Conservation (phyloP, 2,329 filamentous ascomycete species). For the Aschersonia sp. region DNA sequence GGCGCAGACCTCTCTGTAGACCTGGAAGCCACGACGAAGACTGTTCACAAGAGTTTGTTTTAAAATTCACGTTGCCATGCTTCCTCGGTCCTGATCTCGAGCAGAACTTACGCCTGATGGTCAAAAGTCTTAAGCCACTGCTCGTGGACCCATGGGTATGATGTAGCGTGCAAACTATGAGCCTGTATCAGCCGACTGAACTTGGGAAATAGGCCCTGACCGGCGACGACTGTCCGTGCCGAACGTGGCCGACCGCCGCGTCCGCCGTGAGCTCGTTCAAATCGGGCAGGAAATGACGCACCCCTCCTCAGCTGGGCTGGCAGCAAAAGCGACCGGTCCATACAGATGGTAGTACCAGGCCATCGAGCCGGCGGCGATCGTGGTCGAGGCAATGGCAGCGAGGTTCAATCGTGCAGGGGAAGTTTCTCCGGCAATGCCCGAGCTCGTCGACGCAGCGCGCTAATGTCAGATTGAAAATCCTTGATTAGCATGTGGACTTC, state of each 20-base stretch:
- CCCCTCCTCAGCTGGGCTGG: constrained; percentile 95
- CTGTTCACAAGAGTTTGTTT: constrained; percentile 26
- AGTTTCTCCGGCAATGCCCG: constrained; percentile 52
- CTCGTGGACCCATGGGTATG: constrained; percentile 91
- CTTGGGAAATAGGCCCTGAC: constrained; percentile 1
- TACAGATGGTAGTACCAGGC: constrained; percentile 98
- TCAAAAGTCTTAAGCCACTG: constrained; percentile 94
- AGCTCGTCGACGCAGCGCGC: constrained; percentile 60
- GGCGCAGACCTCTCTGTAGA: constrained; percentile 96
- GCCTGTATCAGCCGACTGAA: constrained; percentile 2
- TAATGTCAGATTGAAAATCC: constrained; percentile 17
- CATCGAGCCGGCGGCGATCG: constrained; percentile 73
- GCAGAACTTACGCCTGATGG: constrained; percentile 67
- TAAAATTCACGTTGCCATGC: not conserved
- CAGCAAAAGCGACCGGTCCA: constrained; percentile 73
- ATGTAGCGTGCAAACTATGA: constrained; percentile 69
- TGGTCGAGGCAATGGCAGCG: constrained; percentile 74
- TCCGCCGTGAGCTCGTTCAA: not conserved
- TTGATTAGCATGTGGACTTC: too few species aligned
- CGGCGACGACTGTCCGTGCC: constrained; percentile 17
- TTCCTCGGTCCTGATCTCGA: not conserved
- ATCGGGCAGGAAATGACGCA: constrained; percentile 38
- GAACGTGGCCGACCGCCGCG: constrained; percentile 8
- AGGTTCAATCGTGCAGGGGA: constrained; percentile 73
- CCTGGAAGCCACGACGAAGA: constrained; percentile 97